Evolutionary conservation across 2,329 filamentous ascomycete species (phyloP).

Genomic region (Cadophora luteo-olivacea): DNA sequence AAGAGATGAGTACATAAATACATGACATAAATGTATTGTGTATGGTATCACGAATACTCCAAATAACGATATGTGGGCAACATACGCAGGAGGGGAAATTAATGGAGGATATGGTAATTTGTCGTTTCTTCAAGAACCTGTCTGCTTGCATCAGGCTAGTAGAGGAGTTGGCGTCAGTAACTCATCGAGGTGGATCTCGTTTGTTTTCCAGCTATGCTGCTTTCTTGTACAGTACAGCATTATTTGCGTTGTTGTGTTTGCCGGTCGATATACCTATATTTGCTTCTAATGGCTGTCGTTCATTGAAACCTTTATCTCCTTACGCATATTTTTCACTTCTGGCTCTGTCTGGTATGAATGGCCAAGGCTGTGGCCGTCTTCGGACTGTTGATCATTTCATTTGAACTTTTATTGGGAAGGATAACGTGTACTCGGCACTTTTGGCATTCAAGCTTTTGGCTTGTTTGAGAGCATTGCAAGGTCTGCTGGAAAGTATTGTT

Average conservation of each 20-base stretch:
- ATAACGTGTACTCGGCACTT: conserved; percentile 30
- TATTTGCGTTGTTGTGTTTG: conserved; percentile 13
- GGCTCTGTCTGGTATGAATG: conserved; percentile 13
- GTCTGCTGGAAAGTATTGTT: conserved; percentile 31
- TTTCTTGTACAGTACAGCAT: conserved; percentile 40
- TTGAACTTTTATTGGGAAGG: conserved; percentile 27
- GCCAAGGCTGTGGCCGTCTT: conserved; percentile 20
- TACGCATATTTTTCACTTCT: conserved; percentile 21
- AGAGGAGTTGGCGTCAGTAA: conserved; percentile 40
- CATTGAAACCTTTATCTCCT: conserved; percentile 16
- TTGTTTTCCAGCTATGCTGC: conserved; percentile 28
- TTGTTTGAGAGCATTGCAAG: conserved; percentile 33
- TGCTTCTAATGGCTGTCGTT: conserved; percentile 30
- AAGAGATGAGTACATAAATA: conserved; percentile 33
- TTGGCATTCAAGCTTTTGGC: conserved; percentile 33
- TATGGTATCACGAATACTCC: conserved; percentile 27
- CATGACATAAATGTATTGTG: conserved; percentile 29
- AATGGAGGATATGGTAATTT: conserved; percentile 33
- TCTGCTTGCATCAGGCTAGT: conserved; percentile 39
- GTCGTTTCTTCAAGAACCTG: conserved; percentile 32
- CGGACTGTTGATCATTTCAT: conserved; percentile 26
- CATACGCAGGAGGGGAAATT: not conserved
- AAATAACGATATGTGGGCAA: conserved; percentile 17
- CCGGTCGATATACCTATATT: conserved; percentile 24
- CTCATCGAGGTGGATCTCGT: conserved; percentile 31